These are phyloP conservation scores for Boletus insuetus DNA, from an alignment of 768 basidiomycete species.

Conservation along the genomic window DNA sequence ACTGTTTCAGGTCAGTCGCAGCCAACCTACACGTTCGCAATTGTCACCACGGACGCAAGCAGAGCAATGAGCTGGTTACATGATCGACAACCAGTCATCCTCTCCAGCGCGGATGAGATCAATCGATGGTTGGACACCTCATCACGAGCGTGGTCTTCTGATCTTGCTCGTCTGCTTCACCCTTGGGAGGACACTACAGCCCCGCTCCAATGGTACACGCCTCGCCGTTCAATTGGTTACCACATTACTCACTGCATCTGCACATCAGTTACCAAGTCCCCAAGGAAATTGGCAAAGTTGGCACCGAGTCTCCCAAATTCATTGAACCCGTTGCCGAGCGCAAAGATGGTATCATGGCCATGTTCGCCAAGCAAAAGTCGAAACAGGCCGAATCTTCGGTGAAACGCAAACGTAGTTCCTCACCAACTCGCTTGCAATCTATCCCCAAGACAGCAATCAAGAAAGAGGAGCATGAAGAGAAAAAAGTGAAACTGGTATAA, in stretches of 20 bases:
- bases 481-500: slow-evolving; percentile 21
- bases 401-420: slow-evolving; percentile 31
- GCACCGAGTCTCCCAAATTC: slow-evolving; percentile 76
- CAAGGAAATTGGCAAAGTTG: slow-evolving; percentile 88
- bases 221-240: neutral
- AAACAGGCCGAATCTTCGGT: slow-evolving; percentile 11
- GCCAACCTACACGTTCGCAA: slow-evolving; percentile 78
- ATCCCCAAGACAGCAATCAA: neutral
- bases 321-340: slow-evolving; percentile 76
- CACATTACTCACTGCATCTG: neutral
- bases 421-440: slow-evolving; percentile 9
- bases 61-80: slow-evolving; percentile 83
- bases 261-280: slow-evolving; percentile 79
- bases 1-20: slow-evolving; percentile 44
- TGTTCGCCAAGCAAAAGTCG: slow-evolving; percentile 67
- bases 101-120: slow-evolving; percentile 59
- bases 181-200: slow-evolving; percentile 51
- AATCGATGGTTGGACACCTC: slow-evolving; percentile 79
- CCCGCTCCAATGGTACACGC: slow-evolving; percentile 66
- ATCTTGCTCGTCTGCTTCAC: slow-evolving; percentile 56
- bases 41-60: slow-evolving; percentile 80
- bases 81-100: slow-evolving; percentile 83
- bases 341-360: slow-evolving; percentile 82
- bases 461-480: slow-evolving; percentile 16
- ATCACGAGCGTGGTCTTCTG: slow-evolving; percentile 58